Percentiles rank a stretch among this genome's conserved stretches.
phyloP scores from a whole-genome alignment of 1,284 basidiomycete species.

The Anthracocystis panici-leucophaei region DNA sequence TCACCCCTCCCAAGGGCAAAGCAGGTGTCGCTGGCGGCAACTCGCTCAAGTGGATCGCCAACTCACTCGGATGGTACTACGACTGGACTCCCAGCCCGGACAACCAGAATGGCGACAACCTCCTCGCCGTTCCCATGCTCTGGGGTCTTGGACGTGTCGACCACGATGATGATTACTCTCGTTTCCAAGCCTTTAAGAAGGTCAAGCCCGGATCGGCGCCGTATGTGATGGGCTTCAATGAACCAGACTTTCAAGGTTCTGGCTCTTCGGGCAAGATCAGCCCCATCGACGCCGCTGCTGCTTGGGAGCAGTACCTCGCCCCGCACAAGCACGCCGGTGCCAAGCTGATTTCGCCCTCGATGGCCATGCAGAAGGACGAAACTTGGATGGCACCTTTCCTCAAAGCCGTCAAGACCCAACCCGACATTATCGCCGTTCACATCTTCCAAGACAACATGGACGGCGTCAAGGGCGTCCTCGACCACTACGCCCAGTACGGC shows the following conservation, averaged over 20 bases:
- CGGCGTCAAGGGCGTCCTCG: constrained; percentile 49
- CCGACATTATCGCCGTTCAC: constrained; percentile 61
- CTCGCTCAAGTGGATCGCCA: constrained; percentile 48
- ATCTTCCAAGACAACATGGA: constrained; percentile 61
- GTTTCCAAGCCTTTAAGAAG: constrained; percentile 56
- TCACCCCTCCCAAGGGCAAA: constrained; percentile 52
- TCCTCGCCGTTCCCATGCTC: constrained; percentile 49
- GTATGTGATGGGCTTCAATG: constrained; percentile 59
- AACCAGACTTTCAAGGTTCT: constrained; percentile 52
- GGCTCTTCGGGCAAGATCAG: constrained; percentile 54
- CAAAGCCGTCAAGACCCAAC: constrained; percentile 43
- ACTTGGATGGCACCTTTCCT: constrained; percentile 52
- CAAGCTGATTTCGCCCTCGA: constrained; percentile 54
- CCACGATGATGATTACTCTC: constrained; percentile 51
- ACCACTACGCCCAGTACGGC: constrained; percentile 56
- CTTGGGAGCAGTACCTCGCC: constrained; percentile 56
- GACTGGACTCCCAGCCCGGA: constrained; percentile 54
- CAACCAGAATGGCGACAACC: constrained; percentile 36
- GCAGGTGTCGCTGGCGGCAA: constrained; percentile 61
- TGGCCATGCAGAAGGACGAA: constrained; percentile 60
- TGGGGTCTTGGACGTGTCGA: constrained; percentile 55
- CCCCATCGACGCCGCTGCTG: constrained; percentile 32
- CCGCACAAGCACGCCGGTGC: constrained; percentile 50
- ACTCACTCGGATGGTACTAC: constrained; percentile 48
- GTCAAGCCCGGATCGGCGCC: constrained; percentile 33